Base-by-base conservation (phyloP, 176 grass and related monocot species). In the Bothriochloa decipiens region DNA sequence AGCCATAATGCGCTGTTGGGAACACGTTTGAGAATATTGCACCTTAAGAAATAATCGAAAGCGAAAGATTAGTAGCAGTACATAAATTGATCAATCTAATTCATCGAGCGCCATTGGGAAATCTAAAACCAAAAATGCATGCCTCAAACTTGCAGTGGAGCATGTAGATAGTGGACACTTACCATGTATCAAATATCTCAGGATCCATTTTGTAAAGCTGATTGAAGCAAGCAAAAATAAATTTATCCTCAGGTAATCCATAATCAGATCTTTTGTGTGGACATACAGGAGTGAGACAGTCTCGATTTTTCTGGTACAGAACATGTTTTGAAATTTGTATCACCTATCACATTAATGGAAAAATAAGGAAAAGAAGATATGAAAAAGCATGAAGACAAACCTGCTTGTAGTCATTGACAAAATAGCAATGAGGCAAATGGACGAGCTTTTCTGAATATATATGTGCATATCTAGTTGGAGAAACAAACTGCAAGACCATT, bases 191-290 rank as follows among this genome's bases (percentile, higher is more conserved):
- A 83, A 93, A 93, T 90, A 97, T 89, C 80, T 93, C 94, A 80
- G 94, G 94, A 76, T 97, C 94, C 94, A 97, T 97, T 84, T 97
- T 97, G 65, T 97, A 97, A 87, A 97, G 89, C 82, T 97, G 94
- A 85, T 92, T 97, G 87, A 97, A 97, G 83, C 94, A 97, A 57
- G 94, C 94, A 86, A 97, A 97, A 83, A 97, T 90, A 85, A 97
- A 86, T 79, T 93, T 97, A 91, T 97, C 84, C 25, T 91, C 89
- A 3, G 94, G 91, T 80, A 97, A 80, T 27, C 91, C 91, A 86
- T 97, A 97, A 81, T 97, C 91, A 23, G 94, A 82, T 68, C 94
- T 87, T 87, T 93, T 91, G 77, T 97, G 94, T 57, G 72, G 89
- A 33, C 89, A 89, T 17, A 88, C 17, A 29, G 91, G 85, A 65